Base-by-base conservation (phyloP, 345 rosid species). In the Euphorbia lathyris region DNA sequence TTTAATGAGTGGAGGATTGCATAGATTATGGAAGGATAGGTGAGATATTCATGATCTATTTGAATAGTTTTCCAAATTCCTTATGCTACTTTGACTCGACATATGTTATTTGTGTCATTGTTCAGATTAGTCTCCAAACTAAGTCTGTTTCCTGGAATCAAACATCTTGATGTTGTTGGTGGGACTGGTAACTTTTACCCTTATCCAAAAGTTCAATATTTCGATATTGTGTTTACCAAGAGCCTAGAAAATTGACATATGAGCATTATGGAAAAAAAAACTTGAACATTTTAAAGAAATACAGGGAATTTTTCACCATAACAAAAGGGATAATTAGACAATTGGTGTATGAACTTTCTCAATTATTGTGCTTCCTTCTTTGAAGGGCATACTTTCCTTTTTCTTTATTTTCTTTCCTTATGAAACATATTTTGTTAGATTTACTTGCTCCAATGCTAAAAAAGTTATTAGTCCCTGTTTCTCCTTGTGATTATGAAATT, bases 101-200 rank as follows among this genome's bases (percentile, higher is more conserved):
- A 6, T 25, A 20, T 67, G 32, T 78, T 23, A 50, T 67, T 70
- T 34, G 19, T 58, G 26, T 42, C 47, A 64, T 51, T 65, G 63
- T 68, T 64, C 85, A 94, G 97, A 80, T 83, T 95, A 59, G 96
- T 95, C 61, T 91, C 90, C 66, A 82, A 88, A 75, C 78, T 95
- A 68, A 83, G 83, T 76, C 99, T 97, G 59, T 95, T 95, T 72
- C 86, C 87, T 1, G 97, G 99, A 83, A 95, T 92, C 91, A 90
- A 90, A 82, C 97, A 95, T 82, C 92, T 90, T 80, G 99, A 95
- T 80, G 97, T 95, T 69, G 99, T 97, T 9, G 97, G 99, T 27
- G 99, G 99, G 70, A 95, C 97, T 63, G 99, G 97, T 87, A 42
- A 71, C 1, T 2, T 2, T 7, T 13, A 17, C 50, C 55, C 20